These are phyloP conservation scores for Plasmodiophora brassicae DNA, from an alignment of 208 protist genomes.

Conservation along the genomic window DNA sequence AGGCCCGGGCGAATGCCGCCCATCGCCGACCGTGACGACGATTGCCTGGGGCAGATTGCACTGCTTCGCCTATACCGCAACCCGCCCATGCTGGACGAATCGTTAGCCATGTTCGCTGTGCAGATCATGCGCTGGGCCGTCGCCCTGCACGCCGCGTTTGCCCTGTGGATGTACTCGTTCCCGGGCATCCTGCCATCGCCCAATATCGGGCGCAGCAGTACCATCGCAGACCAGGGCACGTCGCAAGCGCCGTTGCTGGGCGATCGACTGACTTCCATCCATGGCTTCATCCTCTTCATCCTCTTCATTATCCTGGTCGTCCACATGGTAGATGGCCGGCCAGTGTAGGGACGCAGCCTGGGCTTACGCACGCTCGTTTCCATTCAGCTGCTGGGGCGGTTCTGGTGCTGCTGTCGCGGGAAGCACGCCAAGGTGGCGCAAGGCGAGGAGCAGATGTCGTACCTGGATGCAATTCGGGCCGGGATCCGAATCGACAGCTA, in stretches of 20 bases:
- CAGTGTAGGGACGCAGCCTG: not conserved
- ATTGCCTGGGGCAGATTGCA: not conserved
- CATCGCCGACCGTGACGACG: not conserved
- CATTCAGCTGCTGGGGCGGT: not conserved
- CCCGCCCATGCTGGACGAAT: not conserved
- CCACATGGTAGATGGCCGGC: not conserved
- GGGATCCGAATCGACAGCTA: not conserved
- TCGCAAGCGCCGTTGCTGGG: not conserved
- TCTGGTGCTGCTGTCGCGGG: not conserved
- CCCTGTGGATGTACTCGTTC: conserved; percentile 16
- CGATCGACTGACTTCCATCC: not conserved
- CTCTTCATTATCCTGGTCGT: not conserved
- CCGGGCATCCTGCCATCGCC: not conserved
- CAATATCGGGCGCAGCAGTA: not conserved
- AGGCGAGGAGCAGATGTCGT: not conserved
- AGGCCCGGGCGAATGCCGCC: not conserved
- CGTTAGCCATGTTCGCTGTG: not conserved
- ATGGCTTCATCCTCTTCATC: conserved; percentile 20
- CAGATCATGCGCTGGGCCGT: not conserved
- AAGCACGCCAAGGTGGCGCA: not conserved
- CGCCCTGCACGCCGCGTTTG: not conserved
- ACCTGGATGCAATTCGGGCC: not conserved
- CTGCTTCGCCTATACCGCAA: not conserved
- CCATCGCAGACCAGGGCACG: not conserved
- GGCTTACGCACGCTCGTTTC: not conserved